Evolutionary conservation across 345 rosid genomes (phyloP), one percentile per base, ranked within the genome.

Genomic region (Hypericum perforatum): DNA sequence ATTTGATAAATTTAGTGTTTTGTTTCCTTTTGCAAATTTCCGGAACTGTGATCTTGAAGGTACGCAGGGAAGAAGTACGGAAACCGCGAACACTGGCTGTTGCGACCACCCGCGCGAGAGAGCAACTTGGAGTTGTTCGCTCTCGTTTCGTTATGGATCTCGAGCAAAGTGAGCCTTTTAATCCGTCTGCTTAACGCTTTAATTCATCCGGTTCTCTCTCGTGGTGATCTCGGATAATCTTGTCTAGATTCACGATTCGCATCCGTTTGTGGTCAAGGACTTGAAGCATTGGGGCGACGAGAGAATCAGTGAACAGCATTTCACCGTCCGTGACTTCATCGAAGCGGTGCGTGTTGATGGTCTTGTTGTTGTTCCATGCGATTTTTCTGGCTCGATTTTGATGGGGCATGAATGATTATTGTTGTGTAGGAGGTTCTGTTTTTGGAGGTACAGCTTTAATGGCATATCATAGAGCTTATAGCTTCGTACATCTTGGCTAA

Each of bases 111-210:
- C n/a, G n/a, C n/a, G 41, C 78, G 60, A 40, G 85, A 84, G 67
- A 74, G 94, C 79, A 86, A 77, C 73, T 54, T 86, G 71, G 90
- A 83, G 72, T 57, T 86, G 11, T 86, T 83, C 74, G 77, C 71
- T 5, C 84, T 86, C 10, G 46, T 80, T 71, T 74, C 90, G 16
- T 39, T 84, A 11, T 86, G 95, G 95, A 67, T 83, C 64, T 78
- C 94, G 8, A 82, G 82, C 70, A 86, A 86, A 74, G 94, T 82
- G 42, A 53, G 76, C 46, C 11, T 22, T 54, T 39, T 15, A 9
- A 6, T 56, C 50, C 37, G 15, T 42, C 32, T 49, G 14, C n/a
- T 22, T 22, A 44, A 37, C 38, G 16, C 2, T 60, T 58, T 7
- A 39, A 5, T 29, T 12, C 10, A 39, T 29, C 50, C 13, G 37